These are phyloP conservation scores for Cyclotella kingstonii DNA, from an alignment of 108 stramenopile species.

Conservation along the genomic window DNA sequence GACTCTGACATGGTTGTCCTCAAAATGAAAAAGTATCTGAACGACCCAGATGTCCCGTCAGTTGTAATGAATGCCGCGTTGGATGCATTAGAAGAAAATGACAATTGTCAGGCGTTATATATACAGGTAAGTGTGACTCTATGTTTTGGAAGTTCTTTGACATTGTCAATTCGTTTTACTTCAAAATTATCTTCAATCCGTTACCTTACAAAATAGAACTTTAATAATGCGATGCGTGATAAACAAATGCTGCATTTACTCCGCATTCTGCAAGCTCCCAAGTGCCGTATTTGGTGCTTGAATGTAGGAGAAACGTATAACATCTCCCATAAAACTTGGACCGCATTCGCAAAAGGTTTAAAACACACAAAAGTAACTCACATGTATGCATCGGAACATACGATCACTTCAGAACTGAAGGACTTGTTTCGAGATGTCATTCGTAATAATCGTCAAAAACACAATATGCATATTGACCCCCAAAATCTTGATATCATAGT, in stretches of 20 bases:
- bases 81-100: conserved; percentile 86
- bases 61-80: conserved; percentile 82
- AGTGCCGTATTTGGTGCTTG: conserved; percentile 88
- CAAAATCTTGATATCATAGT: conserved; percentile 87
- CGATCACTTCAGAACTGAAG: conserved; percentile 82
- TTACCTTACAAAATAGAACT: conserved; percentile 55
- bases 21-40: conserved; percentile 91
- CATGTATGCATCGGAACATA: conserved; percentile 93
- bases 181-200: background rate
- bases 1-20: conserved; percentile 86
- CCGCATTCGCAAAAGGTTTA: conserved; percentile 77
- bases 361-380: conserved; percentile 87
- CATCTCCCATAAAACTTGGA: conserved; percentile 76
- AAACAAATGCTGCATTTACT: conserved; percentile 84
- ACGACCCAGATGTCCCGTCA: conserved; percentile 76
- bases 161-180: no score
- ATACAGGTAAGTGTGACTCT: conserved; percentile 69
- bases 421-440: conserved; percentile 79
- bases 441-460: conserved; percentile 84
- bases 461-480: conserved; percentile 84
- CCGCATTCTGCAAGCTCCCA: conserved; percentile 68
- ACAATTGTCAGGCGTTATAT: conserved; percentile 88
- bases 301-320: conserved; percentile 95
- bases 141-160: background rate
- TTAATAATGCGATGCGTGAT: conserved; percentile 86